Conservation (phyloP, 2,329 filamentous ascomycete genomes). For the Fusarium tricinctum region DNA sequence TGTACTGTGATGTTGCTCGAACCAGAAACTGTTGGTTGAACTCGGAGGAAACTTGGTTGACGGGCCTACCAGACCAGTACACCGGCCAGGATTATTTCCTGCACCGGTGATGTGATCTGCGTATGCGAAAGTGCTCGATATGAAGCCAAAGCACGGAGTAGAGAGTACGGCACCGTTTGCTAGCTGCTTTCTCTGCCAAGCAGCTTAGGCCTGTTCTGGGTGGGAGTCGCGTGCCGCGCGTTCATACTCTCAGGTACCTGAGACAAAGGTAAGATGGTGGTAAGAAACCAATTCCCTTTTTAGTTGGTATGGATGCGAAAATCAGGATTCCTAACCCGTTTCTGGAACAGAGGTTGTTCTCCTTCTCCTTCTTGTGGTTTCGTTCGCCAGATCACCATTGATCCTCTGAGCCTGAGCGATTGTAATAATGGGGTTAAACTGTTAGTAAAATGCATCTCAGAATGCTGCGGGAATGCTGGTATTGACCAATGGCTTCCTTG, state of each 20-base stretch:
- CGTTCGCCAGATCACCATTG: background rate
- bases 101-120: background rate
- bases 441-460: slow-evolving; percentile 1
- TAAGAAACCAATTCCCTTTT: background rate
- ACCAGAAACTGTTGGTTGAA: slow-evolving; percentile 1
- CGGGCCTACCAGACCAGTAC: background rate
- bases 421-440: background rate
- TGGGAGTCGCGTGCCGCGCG: slow-evolving; percentile 41
- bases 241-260: slow-evolving; percentile 29
- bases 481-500: slow-evolving; percentile 15
- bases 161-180: slow-evolving; percentile 1
- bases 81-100: background rate
- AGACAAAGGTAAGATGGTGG: slow-evolving; percentile 14
- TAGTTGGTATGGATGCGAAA: slow-evolving; percentile 6
- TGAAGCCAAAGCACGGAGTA: slow-evolving; percentile 2
- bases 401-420: background rate
- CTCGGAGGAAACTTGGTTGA: background rate
- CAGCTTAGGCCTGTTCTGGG: slow-evolving; percentile 12
- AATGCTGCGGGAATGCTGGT: background rate
- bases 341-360: background rate
- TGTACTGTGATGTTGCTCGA: background rate
- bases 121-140: background rate
- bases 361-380: too few relatives aligned
- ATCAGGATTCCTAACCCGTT: slow-evolving; percentile 5
- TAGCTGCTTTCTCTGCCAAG: background rate